Evolutionary conservation across 208 protist genomes (phyloP).

Genomic region (Vickermania spadyakhi): DNA sequence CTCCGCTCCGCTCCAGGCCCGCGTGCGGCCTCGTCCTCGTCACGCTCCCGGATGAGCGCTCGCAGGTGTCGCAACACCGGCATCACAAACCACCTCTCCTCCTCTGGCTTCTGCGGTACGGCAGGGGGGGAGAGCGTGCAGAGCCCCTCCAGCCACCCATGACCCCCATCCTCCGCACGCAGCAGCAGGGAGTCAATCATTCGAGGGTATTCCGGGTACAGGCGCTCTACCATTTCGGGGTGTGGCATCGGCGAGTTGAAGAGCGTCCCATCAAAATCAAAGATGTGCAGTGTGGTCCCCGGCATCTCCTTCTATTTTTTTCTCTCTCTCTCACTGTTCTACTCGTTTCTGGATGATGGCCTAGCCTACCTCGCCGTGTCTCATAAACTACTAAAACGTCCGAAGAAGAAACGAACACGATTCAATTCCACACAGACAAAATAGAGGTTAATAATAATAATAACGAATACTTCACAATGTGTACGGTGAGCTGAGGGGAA

Average conservation of each 20-base stretch:
- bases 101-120: constrained; percentile 31
- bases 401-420: too few relatives aligned
- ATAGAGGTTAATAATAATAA: too few relatives aligned
- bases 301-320: constrained; percentile 24
- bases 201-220: constrained; percentile 10
- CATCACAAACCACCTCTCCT: constrained; percentile 28
- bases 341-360: too few relatives aligned
- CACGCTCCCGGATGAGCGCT: constrained; percentile 3
- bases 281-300: constrained; percentile 79
- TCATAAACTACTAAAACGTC: too few relatives aligned
- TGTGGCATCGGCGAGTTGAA: constrained; percentile 58
- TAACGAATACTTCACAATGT: too few relatives aligned
- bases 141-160: constrained; percentile 76
- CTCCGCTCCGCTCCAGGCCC: background rate
- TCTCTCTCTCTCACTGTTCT: too few relatives aligned
- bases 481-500: too few relatives aligned
- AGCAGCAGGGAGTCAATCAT: constrained; percentile 17
- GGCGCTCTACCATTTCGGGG: constrained; percentile 4
- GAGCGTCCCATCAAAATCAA: constrained; percentile 82
- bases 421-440: too few relatives aligned
- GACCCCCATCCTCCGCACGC: constrained; percentile 27
- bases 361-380: too few relatives aligned
- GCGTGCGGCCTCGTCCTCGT: background rate
- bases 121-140: constrained; percentile 46
- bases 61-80: constrained; percentile 13